Conservation (phyloP, 2,329 filamentous ascomycete species). For the Bisporella sp. region DNA sequence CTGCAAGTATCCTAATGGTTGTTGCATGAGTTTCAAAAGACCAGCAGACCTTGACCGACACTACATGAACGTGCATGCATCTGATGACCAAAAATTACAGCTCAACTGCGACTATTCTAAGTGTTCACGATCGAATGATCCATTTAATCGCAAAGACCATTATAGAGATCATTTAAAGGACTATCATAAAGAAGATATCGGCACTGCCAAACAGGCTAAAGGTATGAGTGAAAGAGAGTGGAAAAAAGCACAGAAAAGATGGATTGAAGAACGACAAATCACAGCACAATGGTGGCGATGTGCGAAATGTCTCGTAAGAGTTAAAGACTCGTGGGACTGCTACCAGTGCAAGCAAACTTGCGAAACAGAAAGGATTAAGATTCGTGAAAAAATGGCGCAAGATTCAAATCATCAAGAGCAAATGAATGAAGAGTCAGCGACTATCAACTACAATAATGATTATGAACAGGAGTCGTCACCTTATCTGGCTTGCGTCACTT, state of each 20-base stretch:
- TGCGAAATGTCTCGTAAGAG: constrained; percentile 18
- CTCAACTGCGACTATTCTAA: constrained; percentile 25
- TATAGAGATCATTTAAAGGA: constrained; percentile 40
- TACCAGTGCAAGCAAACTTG: constrained; percentile 16
- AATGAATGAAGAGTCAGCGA: too few relatives aligned
- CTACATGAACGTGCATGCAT: constrained; percentile 25
- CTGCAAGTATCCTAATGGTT: constrained; percentile 17
- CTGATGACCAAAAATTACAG: constrained; percentile 10
- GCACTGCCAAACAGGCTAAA: constrained; percentile 12
- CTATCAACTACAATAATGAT: too few relatives aligned
- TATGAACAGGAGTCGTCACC: neutral
- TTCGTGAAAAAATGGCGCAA: neutral
- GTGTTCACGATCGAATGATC: constrained; percentile 25
- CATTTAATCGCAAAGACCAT: constrained; percentile 42
- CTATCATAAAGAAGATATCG: constrained; percentile 36
- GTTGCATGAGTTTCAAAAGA: constrained; percentile 20
- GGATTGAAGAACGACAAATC: constrained; percentile 17
- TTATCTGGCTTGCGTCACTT: neutral
- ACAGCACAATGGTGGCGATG: constrained; percentile 21
- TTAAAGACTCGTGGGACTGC: constrained; percentile 17
- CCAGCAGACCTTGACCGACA: constrained; percentile 33
- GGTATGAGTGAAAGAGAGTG: constrained; percentile 8
- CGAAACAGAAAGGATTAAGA: constrained; percentile 8
- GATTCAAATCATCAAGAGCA: neutral
- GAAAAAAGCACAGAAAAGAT: constrained; percentile 13